phyloP scores from a whole-genome alignment of 2,329 filamentous ascomycete species.

The Orbilia blumenaviensis region DNA sequence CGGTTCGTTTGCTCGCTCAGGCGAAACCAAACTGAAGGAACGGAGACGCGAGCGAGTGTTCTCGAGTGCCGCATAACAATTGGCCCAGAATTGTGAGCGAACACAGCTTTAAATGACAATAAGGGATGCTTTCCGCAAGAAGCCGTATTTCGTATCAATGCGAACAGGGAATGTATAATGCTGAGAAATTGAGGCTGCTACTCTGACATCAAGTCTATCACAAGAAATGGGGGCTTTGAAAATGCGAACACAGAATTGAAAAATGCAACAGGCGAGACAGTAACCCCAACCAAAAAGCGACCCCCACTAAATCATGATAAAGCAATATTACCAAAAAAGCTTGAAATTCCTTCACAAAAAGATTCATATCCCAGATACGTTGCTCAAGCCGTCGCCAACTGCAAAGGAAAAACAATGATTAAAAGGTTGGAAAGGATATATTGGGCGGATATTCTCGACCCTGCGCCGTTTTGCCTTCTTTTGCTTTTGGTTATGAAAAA shows the following conservation, averaged over 20 bases:
- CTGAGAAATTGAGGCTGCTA: conserved; percentile 32
- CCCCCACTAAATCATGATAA: conserved; percentile 18
- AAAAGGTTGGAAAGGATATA: conserved; percentile 29
- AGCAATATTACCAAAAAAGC: conserved; percentile 19
- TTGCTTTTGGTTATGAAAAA: conserved; percentile 31
- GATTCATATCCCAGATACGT: conserved; percentile 42
- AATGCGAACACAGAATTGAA: not conserved
- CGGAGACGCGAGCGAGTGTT: not conserved
- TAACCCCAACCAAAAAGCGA: conserved; percentile 20
- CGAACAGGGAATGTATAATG: conserved; percentile 40
- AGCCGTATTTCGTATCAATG: conserved; percentile 29
- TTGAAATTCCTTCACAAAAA: conserved; percentile 17
- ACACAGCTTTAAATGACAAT: not conserved
- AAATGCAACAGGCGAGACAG: conserved; percentile 9
- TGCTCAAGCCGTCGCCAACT: conserved; percentile 8
- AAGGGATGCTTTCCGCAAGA: conserved; percentile 12
- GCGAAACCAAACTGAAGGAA: not conserved
- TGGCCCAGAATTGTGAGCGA: not conserved
- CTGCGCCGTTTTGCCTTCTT: conserved; percentile 1
- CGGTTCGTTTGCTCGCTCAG: not conserved
- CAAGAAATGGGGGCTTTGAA: not conserved
- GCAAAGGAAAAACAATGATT: conserved; percentile 10
- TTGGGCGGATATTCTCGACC: not conserved
- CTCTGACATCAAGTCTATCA: conserved; percentile 47
- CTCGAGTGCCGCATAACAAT: conserved; percentile 1